These are phyloP conservation scores for Penicillium angulare DNA, from an alignment of 495 filamentous ascomycete genomes.

Conservation along the genomic window DNA sequence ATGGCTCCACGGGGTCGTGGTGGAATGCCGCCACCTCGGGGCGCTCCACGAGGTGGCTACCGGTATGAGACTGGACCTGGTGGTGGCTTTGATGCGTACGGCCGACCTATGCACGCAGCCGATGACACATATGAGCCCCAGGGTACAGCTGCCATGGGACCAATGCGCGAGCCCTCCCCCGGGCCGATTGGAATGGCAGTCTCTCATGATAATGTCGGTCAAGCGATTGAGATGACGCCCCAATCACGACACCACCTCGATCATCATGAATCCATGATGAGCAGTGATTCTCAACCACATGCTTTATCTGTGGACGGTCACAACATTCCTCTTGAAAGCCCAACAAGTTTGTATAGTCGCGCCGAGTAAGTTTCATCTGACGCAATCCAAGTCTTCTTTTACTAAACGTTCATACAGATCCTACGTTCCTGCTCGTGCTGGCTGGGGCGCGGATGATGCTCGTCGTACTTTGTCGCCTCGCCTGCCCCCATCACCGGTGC, in stretches of 20 bases:
- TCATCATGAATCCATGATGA: constrained; percentile 56
- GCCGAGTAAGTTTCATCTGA: constrained; percentile 66
- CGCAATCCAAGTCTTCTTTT: constrained; percentile 8
- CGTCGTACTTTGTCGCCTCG: constrained; percentile 18
- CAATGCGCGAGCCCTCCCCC: constrained; percentile 47
- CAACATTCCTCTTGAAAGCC: constrained; percentile 46
- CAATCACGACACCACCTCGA: constrained; percentile 36
- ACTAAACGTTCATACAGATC: constrained; percentile 40
- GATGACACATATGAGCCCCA: constrained; percentile 34
- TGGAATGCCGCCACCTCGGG: constrained; percentile 47
- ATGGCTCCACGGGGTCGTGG: constrained; percentile 28
- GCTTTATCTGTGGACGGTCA: constrained; percentile 30
- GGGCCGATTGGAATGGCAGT: constrained; percentile 59
- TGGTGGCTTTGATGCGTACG: constrained; percentile 23
- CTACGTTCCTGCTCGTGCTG: constrained; percentile 63
- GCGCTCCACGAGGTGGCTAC: constrained; percentile 39
- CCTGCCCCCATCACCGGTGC: constrained; percentile 7
- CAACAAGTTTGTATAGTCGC: constrained; percentile 66
- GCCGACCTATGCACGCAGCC: constrained; percentile 22
- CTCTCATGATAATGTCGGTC: constrained; percentile 54
- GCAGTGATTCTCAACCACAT: constrained; percentile 63
- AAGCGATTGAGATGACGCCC: constrained; percentile 80
- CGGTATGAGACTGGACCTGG: constrained; percentile 22
- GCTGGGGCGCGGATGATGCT: constrained; percentile 32
- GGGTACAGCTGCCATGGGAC: constrained; percentile 25